Conservation (phyloP, 2,329 filamentous ascomycete species). For the Aspergillus quadricinctus region DNA sequence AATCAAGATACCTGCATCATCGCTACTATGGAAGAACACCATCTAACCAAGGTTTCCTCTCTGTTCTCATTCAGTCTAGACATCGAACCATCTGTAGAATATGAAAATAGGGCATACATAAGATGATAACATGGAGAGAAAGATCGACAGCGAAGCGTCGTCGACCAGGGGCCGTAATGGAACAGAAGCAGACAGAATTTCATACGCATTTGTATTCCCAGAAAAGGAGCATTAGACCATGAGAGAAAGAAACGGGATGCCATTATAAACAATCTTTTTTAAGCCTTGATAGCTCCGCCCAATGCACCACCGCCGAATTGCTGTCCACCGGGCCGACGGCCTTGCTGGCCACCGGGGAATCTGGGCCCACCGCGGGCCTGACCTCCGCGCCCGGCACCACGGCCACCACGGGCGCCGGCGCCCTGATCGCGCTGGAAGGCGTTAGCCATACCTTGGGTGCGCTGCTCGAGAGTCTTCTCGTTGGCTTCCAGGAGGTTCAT, state of each 20-base stretch:
- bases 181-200: slow-evolving; percentile 13
- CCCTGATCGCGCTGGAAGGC: slow-evolving; percentile 92
- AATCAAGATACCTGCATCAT: not conserved
- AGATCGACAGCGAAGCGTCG: slow-evolving; percentile 1
- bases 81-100: slow-evolving; percentile 18
- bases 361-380: slow-evolving; percentile 35
- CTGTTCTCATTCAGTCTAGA: slow-evolving; percentile 14
- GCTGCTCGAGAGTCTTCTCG: slow-evolving; percentile 93
- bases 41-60: not conserved
- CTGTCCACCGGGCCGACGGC: slow-evolving; percentile 45
- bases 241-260: slow-evolving; percentile 24
- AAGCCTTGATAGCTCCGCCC: slow-evolving; percentile 49
- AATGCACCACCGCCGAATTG: slow-evolving; percentile 49
- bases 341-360: slow-evolving; percentile 37
- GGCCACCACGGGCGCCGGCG: slow-evolving; percentile 63
- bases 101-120: slow-evolving; percentile 14
- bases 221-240: slow-evolving; percentile 21
- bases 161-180: slow-evolving; percentile 4
- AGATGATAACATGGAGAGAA: slow-evolving; percentile 6
- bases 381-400: slow-evolving; percentile 44
- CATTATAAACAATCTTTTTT: slow-evolving; percentile 34
- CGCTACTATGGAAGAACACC: not conserved
- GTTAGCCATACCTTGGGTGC: slow-evolving; percentile 91
- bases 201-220: slow-evolving; percentile 17
- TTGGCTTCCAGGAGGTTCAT: slow-evolving; percentile 94